A percentile compares a stretch with the other conserved stretches of the same genome.
phyloP scores from a whole-genome alignment of 768 basidiomycete species.

The Xanthoconium purpureum region DNA sequence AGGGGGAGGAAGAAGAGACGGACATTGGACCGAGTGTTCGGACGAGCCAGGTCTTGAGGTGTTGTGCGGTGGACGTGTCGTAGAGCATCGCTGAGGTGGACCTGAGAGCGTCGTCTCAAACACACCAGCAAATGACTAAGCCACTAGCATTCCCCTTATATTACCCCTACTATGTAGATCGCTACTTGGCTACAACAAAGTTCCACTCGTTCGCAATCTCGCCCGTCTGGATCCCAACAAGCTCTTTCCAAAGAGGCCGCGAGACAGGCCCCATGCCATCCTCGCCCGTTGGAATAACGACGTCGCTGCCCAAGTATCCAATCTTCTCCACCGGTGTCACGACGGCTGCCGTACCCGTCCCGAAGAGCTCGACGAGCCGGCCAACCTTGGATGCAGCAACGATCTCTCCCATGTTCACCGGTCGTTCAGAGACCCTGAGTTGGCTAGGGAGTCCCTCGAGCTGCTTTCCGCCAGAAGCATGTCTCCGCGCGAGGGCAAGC shows the following conservation, averaged over 20 bases:
- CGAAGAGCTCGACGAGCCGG: conserved; percentile 49
- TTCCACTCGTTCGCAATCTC: conserved; percentile 78
- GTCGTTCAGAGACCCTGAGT: conserved; percentile 62
- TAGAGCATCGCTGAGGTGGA: conserved; percentile 49
- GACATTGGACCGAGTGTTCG: conserved; percentile 90
- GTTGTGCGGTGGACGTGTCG: conserved; percentile 58
- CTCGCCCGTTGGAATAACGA: conserved; percentile 52
- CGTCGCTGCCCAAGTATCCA: conserved; percentile 55
- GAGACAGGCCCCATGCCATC: conserved; percentile 77
- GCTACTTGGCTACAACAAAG: conserved; percentile 40
- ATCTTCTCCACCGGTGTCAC: conserved; percentile 50
- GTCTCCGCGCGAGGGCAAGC: conserved; percentile 50
- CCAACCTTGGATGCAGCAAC: conserved; percentile 44
- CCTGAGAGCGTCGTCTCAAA: background rate
- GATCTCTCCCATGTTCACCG: conserved; percentile 75
- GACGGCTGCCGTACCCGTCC: conserved; percentile 53
- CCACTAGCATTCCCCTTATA: background rate
- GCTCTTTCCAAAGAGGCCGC: conserved; percentile 45
- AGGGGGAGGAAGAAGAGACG: background rate
- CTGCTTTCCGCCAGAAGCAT: conserved; percentile 44
- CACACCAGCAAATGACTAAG: conserved; percentile 14
- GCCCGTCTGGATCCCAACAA: conserved; percentile 71
- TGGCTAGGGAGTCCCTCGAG: conserved; percentile 53
- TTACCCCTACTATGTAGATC: background rate
- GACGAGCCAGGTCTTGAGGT: conserved; percentile 87